Evolutionary conservation across 306 rosid genomes (phyloP).

Genomic region (Quercus gilva): DNA sequence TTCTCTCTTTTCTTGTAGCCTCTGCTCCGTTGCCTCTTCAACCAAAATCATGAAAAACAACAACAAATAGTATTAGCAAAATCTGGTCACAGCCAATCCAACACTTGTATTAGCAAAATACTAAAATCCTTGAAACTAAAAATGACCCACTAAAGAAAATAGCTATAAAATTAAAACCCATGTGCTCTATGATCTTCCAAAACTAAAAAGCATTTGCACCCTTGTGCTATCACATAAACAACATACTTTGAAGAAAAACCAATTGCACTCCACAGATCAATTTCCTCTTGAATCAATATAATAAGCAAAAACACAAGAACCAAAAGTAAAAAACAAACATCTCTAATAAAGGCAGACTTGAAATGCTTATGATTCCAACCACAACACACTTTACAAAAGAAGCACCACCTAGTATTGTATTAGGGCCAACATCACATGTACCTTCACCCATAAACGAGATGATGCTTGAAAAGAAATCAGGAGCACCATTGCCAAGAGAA

Average conservation of each 20-base stretch:
- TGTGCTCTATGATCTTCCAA: no score
- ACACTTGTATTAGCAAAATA: no score
- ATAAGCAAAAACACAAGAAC: constrained; percentile 34
- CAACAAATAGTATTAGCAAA: no score
- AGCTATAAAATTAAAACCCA: no score
- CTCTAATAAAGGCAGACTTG: constrained; percentile 39
- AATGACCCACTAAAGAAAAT: no score
- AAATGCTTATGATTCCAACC: constrained; percentile 44
- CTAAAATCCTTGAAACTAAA: no score
- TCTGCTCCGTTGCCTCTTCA: no score
- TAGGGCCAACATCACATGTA: constrained; percentile 38
- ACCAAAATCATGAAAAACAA: no score
- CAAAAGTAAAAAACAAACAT: constrained; percentile 43
- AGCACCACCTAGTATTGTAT: constrained; percentile 48
- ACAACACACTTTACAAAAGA: constrained; percentile 54
- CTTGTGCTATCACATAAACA: constrained; percentile 28
- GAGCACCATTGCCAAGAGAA: constrained; percentile 54
- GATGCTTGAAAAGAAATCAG: constrained; percentile 44
- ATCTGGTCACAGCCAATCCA: no score
- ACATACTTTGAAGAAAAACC: constrained; percentile 36
- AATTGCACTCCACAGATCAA: constrained; percentile 39
- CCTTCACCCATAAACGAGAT: constrained; percentile 44
- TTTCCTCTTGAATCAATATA: constrained; percentile 32
- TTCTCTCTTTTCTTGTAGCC: no score
- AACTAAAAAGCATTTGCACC: no score